A percentile compares a stretch with the other conserved stretches of the same genome.
phyloP scores from a whole-genome alignment of 2,329 filamentous ascomycete species.

The Pseudovirgaria hyperparasitica region DNA sequence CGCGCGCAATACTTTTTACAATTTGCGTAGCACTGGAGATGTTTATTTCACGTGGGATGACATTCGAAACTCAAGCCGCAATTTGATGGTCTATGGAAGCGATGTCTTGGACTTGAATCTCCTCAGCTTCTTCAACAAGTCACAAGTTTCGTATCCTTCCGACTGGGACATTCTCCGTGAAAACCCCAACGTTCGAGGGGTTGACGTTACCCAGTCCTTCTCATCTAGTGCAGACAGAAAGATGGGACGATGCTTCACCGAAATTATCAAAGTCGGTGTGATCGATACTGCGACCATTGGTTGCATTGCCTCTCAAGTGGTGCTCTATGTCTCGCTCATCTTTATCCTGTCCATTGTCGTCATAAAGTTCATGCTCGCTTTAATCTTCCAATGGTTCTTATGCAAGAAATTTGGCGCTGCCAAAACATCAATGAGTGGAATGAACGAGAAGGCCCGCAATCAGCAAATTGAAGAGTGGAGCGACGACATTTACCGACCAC shows the following conservation, averaged over 20 bases:
- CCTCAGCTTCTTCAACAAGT: constrained; percentile 77
- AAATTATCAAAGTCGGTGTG: constrained; percentile 91
- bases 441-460: constrained; percentile 70
- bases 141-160: constrained; percentile 61
- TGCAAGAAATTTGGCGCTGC: constrained; percentile 71
- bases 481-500: constrained; percentile 91
- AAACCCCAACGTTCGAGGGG: constrained; percentile 59
- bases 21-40: constrained; percentile 57
- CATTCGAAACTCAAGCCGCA: constrained; percentile 75
- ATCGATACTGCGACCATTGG: constrained; percentile 94
- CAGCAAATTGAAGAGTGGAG: constrained; percentile 96
- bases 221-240: constrained; percentile 67
- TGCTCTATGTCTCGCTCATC: constrained; percentile 82
- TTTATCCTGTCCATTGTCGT: constrained; percentile 85
- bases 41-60: constrained; percentile 97
- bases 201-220: constrained; percentile 81
- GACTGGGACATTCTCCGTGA: constrained; percentile 71
- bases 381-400: constrained; percentile 95
- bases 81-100: constrained; percentile 87
- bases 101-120: constrained; percentile 85
- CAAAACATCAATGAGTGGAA: constrained; percentile 66
- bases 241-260: constrained; percentile 73
- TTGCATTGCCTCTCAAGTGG: constrained; percentile 94
- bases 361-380: constrained; percentile 74
- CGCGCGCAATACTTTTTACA: constrained; percentile 65